Conservation (phyloP, 2,329 filamentous ascomycete species). For the Fusarium hostae region DNA sequence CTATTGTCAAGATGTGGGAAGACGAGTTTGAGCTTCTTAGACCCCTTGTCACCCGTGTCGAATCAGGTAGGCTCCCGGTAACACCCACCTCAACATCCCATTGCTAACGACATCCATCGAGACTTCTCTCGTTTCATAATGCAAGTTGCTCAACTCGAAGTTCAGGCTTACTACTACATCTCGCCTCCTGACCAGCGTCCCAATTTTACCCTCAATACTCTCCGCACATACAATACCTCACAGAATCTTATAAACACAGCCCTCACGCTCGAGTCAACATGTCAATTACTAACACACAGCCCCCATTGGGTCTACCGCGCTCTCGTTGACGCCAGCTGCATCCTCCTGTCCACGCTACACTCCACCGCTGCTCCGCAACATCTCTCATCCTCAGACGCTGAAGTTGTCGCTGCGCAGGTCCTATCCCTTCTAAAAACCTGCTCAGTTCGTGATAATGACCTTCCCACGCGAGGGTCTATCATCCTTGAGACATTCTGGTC, state of each 20-base stretch:
- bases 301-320: constrained; percentile 62
- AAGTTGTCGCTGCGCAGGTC: constrained; percentile 47
- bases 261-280: constrained; percentile 55
- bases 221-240: constrained; percentile 61
- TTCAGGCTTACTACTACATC: constrained; percentile 64
- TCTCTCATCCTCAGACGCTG: constrained; percentile 45
- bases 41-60: constrained; percentile 57
- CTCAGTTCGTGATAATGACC: constrained; percentile 61
- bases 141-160: constrained; percentile 61
- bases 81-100: too few relatives aligned
- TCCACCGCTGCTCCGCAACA: constrained; percentile 54
- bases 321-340: constrained; percentile 57
- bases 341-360: constrained; percentile 59
- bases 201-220: constrained; percentile 56
- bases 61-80: constrained; percentile 53
- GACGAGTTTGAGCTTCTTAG: constrained; percentile 63
- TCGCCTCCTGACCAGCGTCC: constrained; percentile 54
- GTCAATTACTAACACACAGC: constrained; percentile 57
- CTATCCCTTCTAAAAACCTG: constrained; percentile 54
- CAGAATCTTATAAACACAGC: constrained; percentile 57
- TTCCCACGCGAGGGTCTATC: constrained; percentile 57
- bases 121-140: constrained; percentile 62
- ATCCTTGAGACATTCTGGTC: constrained; percentile 63
- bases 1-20: constrained; percentile 61
- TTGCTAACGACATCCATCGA: constrained; percentile 28